Base-by-base conservation (phyloP, 2,329 filamentous ascomycete species). In the Tolypocladium sp. region DNA sequence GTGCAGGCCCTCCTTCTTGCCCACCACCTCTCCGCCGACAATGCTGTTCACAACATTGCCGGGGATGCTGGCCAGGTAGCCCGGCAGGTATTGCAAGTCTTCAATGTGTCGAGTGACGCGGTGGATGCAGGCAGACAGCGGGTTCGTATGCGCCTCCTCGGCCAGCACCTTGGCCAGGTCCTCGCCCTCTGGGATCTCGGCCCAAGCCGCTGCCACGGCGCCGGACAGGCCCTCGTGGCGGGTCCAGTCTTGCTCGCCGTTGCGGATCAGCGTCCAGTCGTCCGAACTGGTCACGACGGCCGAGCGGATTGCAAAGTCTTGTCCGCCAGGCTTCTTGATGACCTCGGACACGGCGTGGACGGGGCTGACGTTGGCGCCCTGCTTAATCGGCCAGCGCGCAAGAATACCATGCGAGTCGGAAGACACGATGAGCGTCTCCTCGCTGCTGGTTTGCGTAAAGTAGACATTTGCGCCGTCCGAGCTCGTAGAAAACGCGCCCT, bases 181-280 rank as follows among this genome's bases (percentile, higher is more conserved):
- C 69, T 92, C 89, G 20, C 83, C 82, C 64, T 88, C 85, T 15
- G 88, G 86, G 7, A 91, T 82, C 56, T 93, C 90, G 0, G 88
- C 89, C 82, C 91, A 96, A 13, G 85, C 84, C 42, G 91, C 92
- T 57, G 90, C 87, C 33, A 91, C 80, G n/a, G 85, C 86, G 52
- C 87, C 87, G n/a, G 88, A 87, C 57, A 99, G 77, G 5, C 89
- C 89, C 73, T 99, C 94, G 10, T 86, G 84, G 30, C 94, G 85
- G 52, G 82, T 82, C 94, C 94, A 99, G 44, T 84, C 85, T 9
- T 85, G 68, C 59, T 89, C 88, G 17, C 92, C 92, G 69, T 97
- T 96, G 59, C 89, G 87, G 52, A 96, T 79, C 57, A 97, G 78
- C 30, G 88, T 78, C 91, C 92, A 97, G 67, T 96, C 89, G 27